Evolutionary conservation across 306 rosid species (phyloP), one percentile per base, ranked within the genome.

Genomic region (Cercis canadensis): DNA sequence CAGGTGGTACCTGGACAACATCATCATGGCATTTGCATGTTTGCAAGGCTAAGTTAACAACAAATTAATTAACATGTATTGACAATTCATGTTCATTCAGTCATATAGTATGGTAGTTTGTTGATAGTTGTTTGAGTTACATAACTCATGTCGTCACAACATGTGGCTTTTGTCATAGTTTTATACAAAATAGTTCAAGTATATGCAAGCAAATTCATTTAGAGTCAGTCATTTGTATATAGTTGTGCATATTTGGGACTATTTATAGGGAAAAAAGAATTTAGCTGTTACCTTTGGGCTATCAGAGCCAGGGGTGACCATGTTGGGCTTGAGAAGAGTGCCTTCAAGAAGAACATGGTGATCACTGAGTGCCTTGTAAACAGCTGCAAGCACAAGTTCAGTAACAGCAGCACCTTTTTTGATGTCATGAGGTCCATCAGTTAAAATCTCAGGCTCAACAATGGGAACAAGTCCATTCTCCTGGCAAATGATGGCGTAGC

Each of bases 311-410:
- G 98, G 98, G 50, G 91, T 82, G 18, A 92, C 96, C 98, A 92
- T 88, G 82, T 90, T 92, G 54, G 98, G 96, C 75, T 92, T 92
- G 66, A 90, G 92, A 47, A 92, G 96, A 5, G 97, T 88, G 29
- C 96, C 98, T 83, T 92, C 98, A 40, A 90, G 96, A 62, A 92
- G 96, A 15, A 92, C 98, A 70, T 90, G 98, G 0, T 92, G 98
- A 1, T 92, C 97, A 74, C 87, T 92, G 3, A 92, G 84, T 4
- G 97, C 97, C 90, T 88, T 92, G 82, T 88, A 92, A 68, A 81
- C 88, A 8, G 96, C 96, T 2, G 96, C 96, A 56, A 90, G 88
- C 53, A 88, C 97, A 17, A 50, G 75, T 63, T 90, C 96, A 37
- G 96, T 92, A 2, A 70, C 96, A 68, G 96, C 97, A 69, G 98